Base-by-base conservation (phyloP, 345 rosid genomes). In the Carallia brachiata region DNA sequence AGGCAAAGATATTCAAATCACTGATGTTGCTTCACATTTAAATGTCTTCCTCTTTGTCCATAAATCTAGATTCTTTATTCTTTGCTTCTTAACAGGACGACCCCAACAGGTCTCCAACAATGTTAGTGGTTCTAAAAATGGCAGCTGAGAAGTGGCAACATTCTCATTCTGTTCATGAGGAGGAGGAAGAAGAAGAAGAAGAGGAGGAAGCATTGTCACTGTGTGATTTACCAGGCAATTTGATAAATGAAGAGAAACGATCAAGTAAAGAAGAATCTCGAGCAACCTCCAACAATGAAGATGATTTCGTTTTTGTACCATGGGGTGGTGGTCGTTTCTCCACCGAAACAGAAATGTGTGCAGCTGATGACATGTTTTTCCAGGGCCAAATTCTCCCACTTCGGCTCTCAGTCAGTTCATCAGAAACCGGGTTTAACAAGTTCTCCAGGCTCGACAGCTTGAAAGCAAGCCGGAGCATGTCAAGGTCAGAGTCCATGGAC, bases 311-410 rank as follows among this genome's bases (percentile, higher is more conserved):
- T 73, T 91, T 91, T 50, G 87, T 73, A 5, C 81, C 85, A 13
- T 82, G 77, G 68, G 72, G 60, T 57, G 81, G 76, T 54, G 81
- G 76, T 54, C 72, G 84, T 68, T 62, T 78, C 52, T 75, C 84
- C 0, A 69, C 72, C 23, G 82, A 79, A 48, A 79, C 84, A 63
- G 89, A 84, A 65, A 90, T 90, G 88, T 88, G 89, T 17, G 79
- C 88, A 0, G 94, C 97, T 0, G 97, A 91, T 47, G 92, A 91
- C 27, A 79, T 91, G 30, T 91, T 91, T 82, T 91, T 80, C 57
- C 77, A 86, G 71, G 97, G 97, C 13, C 86, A 78, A 71, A 86
- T 91, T 31, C 77, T 90, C 13, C 97, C 97, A 52, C 70, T 84
- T 10, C 90, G 91, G 34, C 83, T 69, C 73, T 88, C 96, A 4